These are phyloP conservation scores for Royoungia palumana DNA, from an alignment of 768 basidiomycete species.

Conservation along the genomic window DNA sequence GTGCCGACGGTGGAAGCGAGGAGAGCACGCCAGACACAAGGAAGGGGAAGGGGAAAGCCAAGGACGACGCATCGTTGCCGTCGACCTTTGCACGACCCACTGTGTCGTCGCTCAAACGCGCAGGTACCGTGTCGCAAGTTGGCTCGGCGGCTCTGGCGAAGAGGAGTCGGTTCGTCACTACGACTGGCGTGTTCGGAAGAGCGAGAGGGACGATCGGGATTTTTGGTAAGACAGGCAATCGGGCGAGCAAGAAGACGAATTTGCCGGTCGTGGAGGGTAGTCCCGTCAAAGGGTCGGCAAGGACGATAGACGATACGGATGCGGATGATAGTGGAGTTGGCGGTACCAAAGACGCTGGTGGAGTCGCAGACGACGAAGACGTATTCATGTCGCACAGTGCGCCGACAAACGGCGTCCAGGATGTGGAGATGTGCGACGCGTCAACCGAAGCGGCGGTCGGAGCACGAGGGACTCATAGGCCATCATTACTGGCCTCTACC, in stretches of 20 bases:
- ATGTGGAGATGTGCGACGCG: conserved; percentile 2
- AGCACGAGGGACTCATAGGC: conserved; percentile 22
- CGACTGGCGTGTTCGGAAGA: not conserved
- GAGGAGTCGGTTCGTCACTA: conserved; percentile 7
- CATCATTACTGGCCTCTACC: not conserved
- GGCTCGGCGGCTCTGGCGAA: conserved; percentile 3
- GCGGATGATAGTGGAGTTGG: not conserved
- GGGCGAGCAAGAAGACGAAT: conserved; percentile 42
- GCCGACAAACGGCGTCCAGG: not conserved
- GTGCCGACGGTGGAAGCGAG: conserved; percentile 12
- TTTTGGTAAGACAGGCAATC: conserved; percentile 20
- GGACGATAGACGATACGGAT: not conserved
- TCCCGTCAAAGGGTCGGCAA: conserved; percentile 40
- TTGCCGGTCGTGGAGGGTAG: conserved; percentile 45
- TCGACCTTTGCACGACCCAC: conserved; percentile 28
- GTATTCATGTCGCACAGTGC: conserved; percentile 7
- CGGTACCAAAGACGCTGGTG: not conserved
- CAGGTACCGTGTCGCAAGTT: conserved; percentile 14
- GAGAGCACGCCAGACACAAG: conserved; percentile 1
- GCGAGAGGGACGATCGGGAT: conserved; percentile 18
- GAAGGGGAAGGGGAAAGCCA: conserved; percentile 21
- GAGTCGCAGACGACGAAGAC: conserved; percentile 12
- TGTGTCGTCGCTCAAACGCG: conserved; percentile 29
- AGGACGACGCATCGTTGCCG: conserved; percentile 20
- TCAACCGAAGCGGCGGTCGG: conserved; percentile 5